Evolutionary conservation across 208 protist genomes (phyloP), one percentile per base, ranked within the genome.

Genomic region (Crithidia bombi): DNA sequence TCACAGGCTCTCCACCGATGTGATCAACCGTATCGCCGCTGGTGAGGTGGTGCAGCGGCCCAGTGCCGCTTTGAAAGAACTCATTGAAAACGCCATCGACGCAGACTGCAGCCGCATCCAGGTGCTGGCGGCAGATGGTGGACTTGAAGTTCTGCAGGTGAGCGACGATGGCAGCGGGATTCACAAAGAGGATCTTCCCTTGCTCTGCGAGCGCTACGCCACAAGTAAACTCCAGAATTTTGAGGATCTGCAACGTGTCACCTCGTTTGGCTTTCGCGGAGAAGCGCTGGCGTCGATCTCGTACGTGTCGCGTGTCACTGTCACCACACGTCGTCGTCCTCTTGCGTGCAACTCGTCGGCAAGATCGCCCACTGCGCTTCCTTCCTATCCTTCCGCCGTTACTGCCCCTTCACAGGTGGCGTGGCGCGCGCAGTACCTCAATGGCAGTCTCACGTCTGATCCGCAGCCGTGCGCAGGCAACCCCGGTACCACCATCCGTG

Each of bases 1-100:
- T 38, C 83, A 95, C 57, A 87, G 85, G 43, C 86, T 99, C 17
- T 77, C 96, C 0, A 57, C 95, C 39, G 89, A 91, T 17, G 98
- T 99, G 4, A 86, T 99, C 43, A 99, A 99, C 70, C 85, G 93
- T 36, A 99, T 99, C 63, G 98, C 98, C 1, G 98, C 98, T 25
- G 98, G 98, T n/a, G 98, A 99, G 75, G 97, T 99, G 41, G 97
- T 99, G 39, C 94, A 99, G 70, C 78, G 97, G n/a, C 98, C 98
- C 4, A 93, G 89, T 46, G 98, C 95, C 28, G 98, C 98, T 10
- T 77, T 99, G 26, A 99, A 99, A 81, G 98, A 99, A 78, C 70
- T 99, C 38, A 69, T 99, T 17, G 98, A 99, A 78, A 99, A 99
- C 82, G 70, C 82, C 19, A 83, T 99, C 25, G 98, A 99, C 76